Conservation (phyloP, 257 asterid genomes). For the Marsdenia floribunda region DNA sequence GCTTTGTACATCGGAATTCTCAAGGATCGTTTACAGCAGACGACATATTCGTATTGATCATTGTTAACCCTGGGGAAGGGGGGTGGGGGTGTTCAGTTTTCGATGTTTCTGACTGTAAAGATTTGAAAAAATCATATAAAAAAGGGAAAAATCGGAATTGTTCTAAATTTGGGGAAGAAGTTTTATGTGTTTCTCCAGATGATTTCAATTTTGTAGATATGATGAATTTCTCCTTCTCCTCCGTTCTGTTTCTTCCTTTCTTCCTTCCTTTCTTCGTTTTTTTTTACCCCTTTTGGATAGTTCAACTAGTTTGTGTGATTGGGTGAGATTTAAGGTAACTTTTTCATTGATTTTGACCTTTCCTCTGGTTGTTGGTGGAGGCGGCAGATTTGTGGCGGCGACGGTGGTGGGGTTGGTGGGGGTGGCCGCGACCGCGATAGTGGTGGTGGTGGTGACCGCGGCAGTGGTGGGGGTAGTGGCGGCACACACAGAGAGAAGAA, state of each 20-base stretch:
- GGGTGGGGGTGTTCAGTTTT: neutral
- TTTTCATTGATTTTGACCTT: no score
- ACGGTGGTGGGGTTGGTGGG: no score
- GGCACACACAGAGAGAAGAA: no score
- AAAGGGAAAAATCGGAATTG: neutral
- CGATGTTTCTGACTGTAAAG: constrained; percentile 1
- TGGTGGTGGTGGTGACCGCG: no score
- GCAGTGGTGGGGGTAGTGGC: no score
- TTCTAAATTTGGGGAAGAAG: neutral
- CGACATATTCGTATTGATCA: constrained; percentile 38
- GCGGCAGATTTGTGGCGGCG: no score
- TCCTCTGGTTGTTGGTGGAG: no score
- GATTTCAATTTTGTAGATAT: neutral
- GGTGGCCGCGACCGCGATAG: no score
- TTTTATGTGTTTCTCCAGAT: constrained; percentile 1
- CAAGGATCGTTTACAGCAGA: constrained; percentile 47
- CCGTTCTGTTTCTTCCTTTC: no score
- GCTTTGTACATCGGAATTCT: constrained; percentile 67
- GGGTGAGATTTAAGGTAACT: no score
- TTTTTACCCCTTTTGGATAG: neutral
- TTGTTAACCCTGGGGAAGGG: neutral
- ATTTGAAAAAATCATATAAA: neutral
- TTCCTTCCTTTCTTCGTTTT: neutral
- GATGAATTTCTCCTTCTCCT: constrained; percentile 1
- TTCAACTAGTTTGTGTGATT: no score